Base-by-base conservation (phyloP, 345 rosid species). In the Toxicodendron radicans region DNA sequence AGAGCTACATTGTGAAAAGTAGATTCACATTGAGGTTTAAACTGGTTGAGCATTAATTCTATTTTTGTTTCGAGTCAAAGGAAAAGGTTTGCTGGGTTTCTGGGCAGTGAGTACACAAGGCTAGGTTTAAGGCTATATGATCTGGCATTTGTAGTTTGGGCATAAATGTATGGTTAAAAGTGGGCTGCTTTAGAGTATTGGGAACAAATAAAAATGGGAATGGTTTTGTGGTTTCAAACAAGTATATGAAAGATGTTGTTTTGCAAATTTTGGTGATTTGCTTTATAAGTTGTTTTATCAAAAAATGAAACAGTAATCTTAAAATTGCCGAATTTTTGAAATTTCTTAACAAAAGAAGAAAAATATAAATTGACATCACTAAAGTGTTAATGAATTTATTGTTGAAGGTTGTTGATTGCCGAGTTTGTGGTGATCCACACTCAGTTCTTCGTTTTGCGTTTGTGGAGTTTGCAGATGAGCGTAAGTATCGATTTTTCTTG, bases 361-460 rank as follows among this genome's bases (percentile, higher is more conserved):
- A 38, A 7, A 38, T 38, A 38, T 38, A 65, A 23, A 66, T 45
- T 62, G 33, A 13, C 41, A 20, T 3, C 58, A 52, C 73, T 73
- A 76, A 79, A 2, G 48, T 72, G 58, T 72, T 49, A 20, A 62
- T 53, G 30, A 48, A 67, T 74, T 78, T 53, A 61, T 76, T 52
- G 63, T 64, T 85, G 77, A 85, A 94, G 98, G 97, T 94, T 78
- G 90, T 91, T 85, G 98, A 94, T 76, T 94, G 98, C 80, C 91
- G 98, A 66, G 88, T 94, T 49, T 94, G 97, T 80, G 97, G 95
- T 21, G 97, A 94, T 88, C 95, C 97, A 53, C 93, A 87, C 85
- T 94, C 98, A 60, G 90, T 90, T 79, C 97, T 94, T 82, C 94
- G 97, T 45, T 94, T 94, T 86, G 98, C 98, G 35, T 94, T 94